Base-by-base conservation (phyloP, 2,329 filamentous ascomycete species). In the Penicillium glabrum region DNA sequence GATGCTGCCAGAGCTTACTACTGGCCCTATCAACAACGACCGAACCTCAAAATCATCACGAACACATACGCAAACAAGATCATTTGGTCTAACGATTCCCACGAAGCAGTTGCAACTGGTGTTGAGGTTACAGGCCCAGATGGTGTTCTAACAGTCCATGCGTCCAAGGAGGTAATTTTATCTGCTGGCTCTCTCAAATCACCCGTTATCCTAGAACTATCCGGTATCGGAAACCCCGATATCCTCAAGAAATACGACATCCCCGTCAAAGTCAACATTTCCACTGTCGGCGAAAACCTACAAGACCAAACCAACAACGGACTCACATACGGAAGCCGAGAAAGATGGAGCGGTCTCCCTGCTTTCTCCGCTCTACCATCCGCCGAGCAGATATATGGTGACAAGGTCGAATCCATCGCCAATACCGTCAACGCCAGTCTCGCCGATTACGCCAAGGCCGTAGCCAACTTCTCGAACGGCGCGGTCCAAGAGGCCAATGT, bases 181-280 rank as follows among this genome's bases (percentile, higher is more conserved):
- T 82, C 83, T 0, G 84, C 85, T 1, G 86, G 86, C 0, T 79
- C 80, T 19, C 72, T 83, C 44, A 80, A 79, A 64, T 85, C 82
- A 14, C 85, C 80, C 11, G 80, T 79, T 66, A 73, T 85, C 19
- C 78, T 83, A 21, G 86, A 88, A 62, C 73, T 86, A 1, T 87
- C 84, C 0, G 86, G 86, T 0, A 76, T 89, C 39, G 86, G 86
- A 62, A 72, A 70, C 48, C 67, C 69, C 11, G 57, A 60, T 31
- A 66, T 73, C 24, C 67, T 74, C 8, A 29, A 49, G 2, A 61
- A 67, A 45, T 57, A 66, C 53, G 54, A 67, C 44, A 70, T 74
- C 29, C 49, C 66, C 10, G 49, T 69, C 19, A 62, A 62, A 29
- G 64, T 74, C 44, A 60, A 71, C 49, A 61, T 70, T 9, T 54